Percentiles rank a stretch among this genome's conserved stretches.
These are phyloP conservation scores for Komagataella populi DNA, from an alignment of 805 yeast genomes.

Conservation along the genomic window DNA sequence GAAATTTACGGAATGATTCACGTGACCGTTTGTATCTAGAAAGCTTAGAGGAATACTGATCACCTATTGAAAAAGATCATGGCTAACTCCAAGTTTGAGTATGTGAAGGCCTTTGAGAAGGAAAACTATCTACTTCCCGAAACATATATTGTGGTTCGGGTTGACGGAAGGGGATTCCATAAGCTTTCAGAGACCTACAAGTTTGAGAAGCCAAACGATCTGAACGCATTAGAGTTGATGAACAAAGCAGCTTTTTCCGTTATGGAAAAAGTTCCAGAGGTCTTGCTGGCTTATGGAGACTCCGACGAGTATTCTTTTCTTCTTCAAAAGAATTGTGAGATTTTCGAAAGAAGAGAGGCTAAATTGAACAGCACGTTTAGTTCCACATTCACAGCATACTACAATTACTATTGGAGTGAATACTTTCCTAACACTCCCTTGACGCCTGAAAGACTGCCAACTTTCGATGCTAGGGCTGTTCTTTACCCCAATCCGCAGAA, in stretches of 20 bases:
- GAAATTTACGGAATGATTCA: background rate
- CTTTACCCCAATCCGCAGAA: conserved; percentile 52
- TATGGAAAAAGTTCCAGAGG: conserved; percentile 54
- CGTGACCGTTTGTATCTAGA: background rate
- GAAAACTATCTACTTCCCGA: conserved; percentile 65
- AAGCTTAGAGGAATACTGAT: background rate
- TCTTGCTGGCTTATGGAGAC: conserved; percentile 81
- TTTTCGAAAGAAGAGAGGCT: conserved; percentile 75
- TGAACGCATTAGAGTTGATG: conserved; percentile 64
- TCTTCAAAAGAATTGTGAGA: conserved; percentile 41
- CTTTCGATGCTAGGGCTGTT: conserved; percentile 87
- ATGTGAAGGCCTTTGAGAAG: conserved; percentile 70
- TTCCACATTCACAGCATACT: conserved; percentile 67
- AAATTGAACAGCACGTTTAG: conserved; percentile 76
- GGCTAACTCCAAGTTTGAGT: conserved; percentile 85
- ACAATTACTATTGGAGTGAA: conserved; percentile 52
- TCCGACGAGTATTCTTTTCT: conserved; percentile 90
- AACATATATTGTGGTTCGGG: conserved; percentile 68
- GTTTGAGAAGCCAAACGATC: conserved; percentile 83
- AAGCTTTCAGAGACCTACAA: conserved; percentile 60
- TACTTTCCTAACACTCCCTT: conserved; percentile 39
- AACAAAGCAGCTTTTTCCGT: conserved; percentile 64
- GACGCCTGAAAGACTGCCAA: conserved; percentile 47
- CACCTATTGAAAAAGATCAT: conserved; percentile 15
- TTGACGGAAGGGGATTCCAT: conserved; percentile 94